These are phyloP conservation scores for Pyricularia grisea DNA, from an alignment of 2,329 filamentous ascomycete genomes.

Conservation along the genomic window DNA sequence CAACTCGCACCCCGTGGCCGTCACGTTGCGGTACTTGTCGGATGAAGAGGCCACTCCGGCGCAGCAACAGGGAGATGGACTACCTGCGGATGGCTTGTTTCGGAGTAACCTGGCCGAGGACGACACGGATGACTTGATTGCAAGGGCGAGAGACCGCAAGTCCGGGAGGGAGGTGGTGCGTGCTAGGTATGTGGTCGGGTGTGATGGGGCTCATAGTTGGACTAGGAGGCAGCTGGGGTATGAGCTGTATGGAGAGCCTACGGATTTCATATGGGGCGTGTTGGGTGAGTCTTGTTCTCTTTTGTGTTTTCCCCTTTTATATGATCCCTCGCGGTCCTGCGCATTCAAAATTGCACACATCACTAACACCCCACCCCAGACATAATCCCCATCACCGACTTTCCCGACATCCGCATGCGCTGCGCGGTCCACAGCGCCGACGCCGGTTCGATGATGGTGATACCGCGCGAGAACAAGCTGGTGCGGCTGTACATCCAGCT, in stretches of 20 bases:
- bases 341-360: neutral
- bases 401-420: conserved; percentile 43
- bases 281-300: neutral
- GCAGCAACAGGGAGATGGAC: conserved; percentile 17
- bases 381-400: conserved; percentile 27
- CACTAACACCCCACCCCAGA: conserved; percentile 27
- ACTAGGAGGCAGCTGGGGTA: conserved; percentile 44
- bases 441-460: conserved; percentile 45
- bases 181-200: conserved; percentile 57
- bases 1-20: conserved; percentile 45
- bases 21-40: conserved; percentile 43
- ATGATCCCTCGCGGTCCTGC: too few species aligned
- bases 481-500: conserved; percentile 51
- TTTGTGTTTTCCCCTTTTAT: neutral
- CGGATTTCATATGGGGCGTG: conserved; percentile 29
- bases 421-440: conserved; percentile 42
- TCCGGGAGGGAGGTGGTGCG: conserved; percentile 33
- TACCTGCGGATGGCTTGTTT: conserved; percentile 41
- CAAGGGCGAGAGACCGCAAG: conserved; percentile 18
- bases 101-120: conserved; percentile 43
- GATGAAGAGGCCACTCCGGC: conserved; percentile 43
- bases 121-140: conserved; percentile 38
- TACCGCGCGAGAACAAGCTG: conserved; percentile 49
- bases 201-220: conserved; percentile 61
- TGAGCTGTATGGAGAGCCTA: conserved; percentile 40